These are phyloP conservation scores for Didymella arachidicola DNA, from an alignment of 2,329 filamentous ascomycete species.

Conservation along the genomic window DNA sequence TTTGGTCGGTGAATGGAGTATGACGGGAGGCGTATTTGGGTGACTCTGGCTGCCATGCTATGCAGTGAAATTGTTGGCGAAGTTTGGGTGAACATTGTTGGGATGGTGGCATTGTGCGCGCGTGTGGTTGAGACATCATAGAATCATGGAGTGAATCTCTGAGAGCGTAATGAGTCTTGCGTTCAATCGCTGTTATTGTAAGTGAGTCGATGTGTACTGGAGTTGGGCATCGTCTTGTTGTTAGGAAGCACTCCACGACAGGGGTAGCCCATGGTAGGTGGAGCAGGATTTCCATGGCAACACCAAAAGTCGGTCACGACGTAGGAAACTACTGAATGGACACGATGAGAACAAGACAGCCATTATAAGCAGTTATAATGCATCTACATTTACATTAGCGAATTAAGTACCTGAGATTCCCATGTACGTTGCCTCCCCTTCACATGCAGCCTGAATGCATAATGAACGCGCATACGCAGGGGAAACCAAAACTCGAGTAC, in stretches of 20 bases:
- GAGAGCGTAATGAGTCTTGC: neutral
- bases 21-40: slow-evolving; percentile 8
- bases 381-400: slow-evolving; percentile 43
- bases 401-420: slow-evolving; percentile 39
- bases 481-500: slow-evolving; percentile 27
- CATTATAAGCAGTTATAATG: slow-evolving; percentile 22
- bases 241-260: slow-evolving; percentile 15
- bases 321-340: neutral
- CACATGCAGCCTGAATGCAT: slow-evolving; percentile 16
- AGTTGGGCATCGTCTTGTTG: slow-evolving; percentile 19
- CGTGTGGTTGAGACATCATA: slow-evolving; percentile 6
- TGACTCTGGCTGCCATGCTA: slow-evolving; percentile 5
- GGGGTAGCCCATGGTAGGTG: slow-evolving; percentile 16
- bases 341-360: neutral
- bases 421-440: slow-evolving; percentile 6
- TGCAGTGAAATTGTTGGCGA: slow-evolving; percentile 5
- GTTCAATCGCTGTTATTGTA: slow-evolving; percentile 9
- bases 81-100: slow-evolving; percentile 21
- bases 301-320: slow-evolving; percentile 21
- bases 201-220: slow-evolving; percentile 3
- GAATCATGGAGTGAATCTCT: slow-evolving; percentile 4
- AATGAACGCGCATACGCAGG: neutral
- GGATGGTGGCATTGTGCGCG: slow-evolving; percentile 14
- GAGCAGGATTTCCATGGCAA: slow-evolving; percentile 19
- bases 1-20: neutral